Percentiles rank a stretch among this genome's conserved stretches.
Evolutionary conservation across 2,329 filamentous ascomycete genomes (phyloP).

Genomic region (Diplodia seriata): DNA sequence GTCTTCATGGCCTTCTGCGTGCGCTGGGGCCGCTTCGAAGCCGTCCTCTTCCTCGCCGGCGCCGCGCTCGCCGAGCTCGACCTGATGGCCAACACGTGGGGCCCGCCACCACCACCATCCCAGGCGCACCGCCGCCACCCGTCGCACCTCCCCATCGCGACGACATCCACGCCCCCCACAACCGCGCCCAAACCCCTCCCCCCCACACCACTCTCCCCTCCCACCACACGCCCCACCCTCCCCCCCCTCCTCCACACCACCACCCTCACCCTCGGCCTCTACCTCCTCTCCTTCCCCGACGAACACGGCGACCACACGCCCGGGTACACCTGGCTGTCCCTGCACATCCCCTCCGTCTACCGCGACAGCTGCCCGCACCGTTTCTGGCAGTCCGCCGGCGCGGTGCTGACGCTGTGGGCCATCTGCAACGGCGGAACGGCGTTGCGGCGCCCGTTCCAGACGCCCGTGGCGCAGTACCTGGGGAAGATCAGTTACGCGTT

Average conservation of each 20-base stretch:
- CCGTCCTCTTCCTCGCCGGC: conserved; percentile 45
- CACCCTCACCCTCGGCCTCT: conserved; percentile 60
- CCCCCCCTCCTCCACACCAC: conserved; percentile 45
- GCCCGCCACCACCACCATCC: not conserved
- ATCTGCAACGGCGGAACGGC: conserved; percentile 34
- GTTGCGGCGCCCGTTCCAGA: conserved; percentile 56
- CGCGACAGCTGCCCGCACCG: conserved; percentile 57
- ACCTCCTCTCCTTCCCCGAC: conserved; percentile 59
- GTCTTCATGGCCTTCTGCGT: conserved; percentile 37
- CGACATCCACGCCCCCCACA: not conserved
- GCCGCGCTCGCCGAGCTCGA: conserved; percentile 49
- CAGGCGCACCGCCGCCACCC: not conserved
- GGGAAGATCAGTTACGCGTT: conserved; percentile 65
- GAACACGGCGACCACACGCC: conserved; percentile 54
- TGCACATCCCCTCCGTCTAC: conserved; percentile 52
- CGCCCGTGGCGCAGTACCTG: conserved; percentile 60
- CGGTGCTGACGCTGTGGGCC: conserved; percentile 45
- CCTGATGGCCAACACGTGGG: conserved; percentile 37
- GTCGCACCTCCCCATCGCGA: not conserved
- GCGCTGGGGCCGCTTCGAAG: conserved; percentile 36
- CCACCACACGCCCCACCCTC: conserved; percentile 34
- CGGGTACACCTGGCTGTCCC: conserved; percentile 60
- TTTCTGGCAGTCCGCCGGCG: conserved; percentile 64
- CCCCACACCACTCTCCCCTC: conserved; percentile 12
- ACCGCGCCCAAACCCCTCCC: conserved; percentile 7